Evolutionary conservation across 306 rosid species (phyloP), one percentile per base, ranked within the genome.

Genomic region (Quercus robur): DNA sequence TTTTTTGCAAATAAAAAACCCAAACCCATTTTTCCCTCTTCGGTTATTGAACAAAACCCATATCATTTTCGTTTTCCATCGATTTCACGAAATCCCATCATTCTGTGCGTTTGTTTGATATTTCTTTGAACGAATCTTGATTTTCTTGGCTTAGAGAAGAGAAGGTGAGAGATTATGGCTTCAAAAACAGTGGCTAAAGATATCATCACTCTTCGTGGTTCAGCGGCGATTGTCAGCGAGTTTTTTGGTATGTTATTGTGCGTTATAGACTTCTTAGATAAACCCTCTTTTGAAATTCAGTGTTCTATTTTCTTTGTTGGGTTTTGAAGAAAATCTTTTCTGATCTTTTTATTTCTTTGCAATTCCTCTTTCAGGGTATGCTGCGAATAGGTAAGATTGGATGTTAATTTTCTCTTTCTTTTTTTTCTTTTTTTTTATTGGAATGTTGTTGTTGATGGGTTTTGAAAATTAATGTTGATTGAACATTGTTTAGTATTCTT

Each of bases 181-280:
- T 73, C 97, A 13, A 90, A 81, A 86, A 86, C 95, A 31, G 92
- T 80, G 57, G 59, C 99, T 71, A 95, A 89, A 86, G 99, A 95
- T 83, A 95, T 95, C 20, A 95, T 95, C 88, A 95, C 97, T 67
- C 94, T 95, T 61, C 97, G 97, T 5, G 99, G 99, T 71, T 95
- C 99, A 19, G 94, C 99, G 5, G 95, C 99, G 35, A 95, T 95
- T 18, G 98, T 89, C 81, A 93, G 99, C 95, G 99, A 95, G 88
- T 95, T 93, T 88, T 95, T 95, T 56, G 97, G 99, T 95, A 85
- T 74, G 13, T 46, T 49, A 23, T 41, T 15, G 6, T 58, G 67
- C 31, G 31, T 66, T 58, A 11, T 35, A 8, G 21, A 11, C 58
- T 14, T 6, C 30, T 70, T 51, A 13, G 26, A 66, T 59, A 5